Conservation (phyloP, 129 eudicot species). For the Lonicera japonica region DNA sequence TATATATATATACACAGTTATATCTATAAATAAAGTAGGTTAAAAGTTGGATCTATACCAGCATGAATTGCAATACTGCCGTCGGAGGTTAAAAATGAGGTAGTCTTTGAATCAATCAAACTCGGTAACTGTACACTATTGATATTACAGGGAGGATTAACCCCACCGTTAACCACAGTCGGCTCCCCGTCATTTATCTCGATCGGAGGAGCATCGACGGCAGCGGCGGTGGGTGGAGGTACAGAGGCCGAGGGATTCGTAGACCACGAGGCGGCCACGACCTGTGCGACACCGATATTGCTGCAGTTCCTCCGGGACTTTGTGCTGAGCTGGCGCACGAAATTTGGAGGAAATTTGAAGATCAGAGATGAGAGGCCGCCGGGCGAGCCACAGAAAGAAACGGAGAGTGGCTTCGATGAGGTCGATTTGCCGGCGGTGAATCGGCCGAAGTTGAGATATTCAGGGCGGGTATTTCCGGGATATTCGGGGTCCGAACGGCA, state of each 20-base stretch:
- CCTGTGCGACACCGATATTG: conserved; percentile 89
- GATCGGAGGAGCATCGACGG: conserved; percentile 3
- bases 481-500: conserved; percentile 62
- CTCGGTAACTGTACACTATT: conserved; percentile 40
- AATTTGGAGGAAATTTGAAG: conserved; percentile 70
- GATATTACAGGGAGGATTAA: conserved; percentile 18
- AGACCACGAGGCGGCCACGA: conserved; percentile 91
- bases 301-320: conserved; percentile 91
- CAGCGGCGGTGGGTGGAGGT: conserved; percentile 31
- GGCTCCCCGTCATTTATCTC: conserved; percentile 2
- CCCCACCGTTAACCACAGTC: conserved; percentile 22
- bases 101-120: conserved; percentile 23
- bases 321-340: conserved; percentile 82
- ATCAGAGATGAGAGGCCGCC: conserved; percentile 57
- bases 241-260: conserved; percentile 23
- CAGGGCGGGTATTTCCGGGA: conserved; percentile 35
- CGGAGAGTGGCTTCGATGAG: conserved; percentile 5
- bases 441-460: conserved; percentile 14
- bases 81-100: conserved; percentile 55
- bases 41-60: conserved; percentile 31
- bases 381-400: not conserved
- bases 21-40: no score
- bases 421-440: conserved; percentile 22
- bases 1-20: no score
- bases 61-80: conserved; percentile 94